Evolutionary conservation across 768 basidiomycete species (phyloP), one percentile per base, ranked within the genome.

Genomic region (Pholiota molesta): DNA sequence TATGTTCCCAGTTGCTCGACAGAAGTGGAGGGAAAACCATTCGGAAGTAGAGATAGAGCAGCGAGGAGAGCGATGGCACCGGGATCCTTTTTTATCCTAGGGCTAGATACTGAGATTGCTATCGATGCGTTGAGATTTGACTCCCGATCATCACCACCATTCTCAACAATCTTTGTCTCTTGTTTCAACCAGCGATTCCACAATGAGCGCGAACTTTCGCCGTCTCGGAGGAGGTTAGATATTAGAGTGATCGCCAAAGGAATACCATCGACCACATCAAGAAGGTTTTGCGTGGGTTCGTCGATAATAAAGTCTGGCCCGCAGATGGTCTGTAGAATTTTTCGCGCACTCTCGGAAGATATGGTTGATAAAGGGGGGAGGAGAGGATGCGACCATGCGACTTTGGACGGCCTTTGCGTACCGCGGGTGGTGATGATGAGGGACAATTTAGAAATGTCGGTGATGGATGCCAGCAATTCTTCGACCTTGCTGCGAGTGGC

Each of bases 201-300:
- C 23, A 77, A 57, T 0, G 67, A 62, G 51, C 73, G 66, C 1
- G 72, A 65, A 0, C 71, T 71, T 55, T 74, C 73, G 14, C 71
- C 73, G 26, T 75, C 72, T 1, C 72, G 64, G 29, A 74, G 73
- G 4, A 77, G 65, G 45, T 73, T 71, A 5, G 69, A 73, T 19
- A 77, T 64, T 5, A 77, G 66, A 5, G 72, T 75, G 19, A 77
- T 71, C 1, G 75, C 75, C 14, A 77, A 64, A 0, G 75, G 75
- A 16, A 77, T 68, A 40, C 74, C 69, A 52, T 75, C 74, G 21
- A 75, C 70, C 0, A 71, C 71, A 40, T 65, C 47, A 2, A 75
- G 64, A 14, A 77, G 71, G 29, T 65, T 64, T 11, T 61, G 44
- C 0, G 65, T 67, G 57, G 69, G 61, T 13, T 69, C 58, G 35